Percentiles rank a stretch among this genome's conserved stretches.
These are phyloP conservation scores for Beauveria caledonica DNA, from an alignment of 2,329 filamentous ascomycete genomes.

Conservation along the genomic window DNA sequence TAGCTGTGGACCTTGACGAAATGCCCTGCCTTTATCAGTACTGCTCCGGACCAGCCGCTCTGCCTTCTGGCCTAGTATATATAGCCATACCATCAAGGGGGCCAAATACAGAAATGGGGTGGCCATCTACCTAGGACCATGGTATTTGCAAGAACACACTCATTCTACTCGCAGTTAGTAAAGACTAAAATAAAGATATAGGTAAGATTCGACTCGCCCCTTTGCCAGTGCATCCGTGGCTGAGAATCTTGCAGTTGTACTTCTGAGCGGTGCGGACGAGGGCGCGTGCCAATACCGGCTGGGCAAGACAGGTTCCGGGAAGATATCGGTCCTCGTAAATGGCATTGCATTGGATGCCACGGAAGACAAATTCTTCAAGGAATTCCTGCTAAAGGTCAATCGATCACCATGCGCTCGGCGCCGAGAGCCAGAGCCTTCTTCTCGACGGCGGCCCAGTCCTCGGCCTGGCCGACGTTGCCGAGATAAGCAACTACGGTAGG, in stretches of 20 bases:
- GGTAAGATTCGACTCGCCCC: slow-evolving; percentile 25
- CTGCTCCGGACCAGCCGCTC: no score
- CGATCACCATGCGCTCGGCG: slow-evolving; percentile 38
- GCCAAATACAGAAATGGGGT: background rate
- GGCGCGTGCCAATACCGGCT: slow-evolving; percentile 49
- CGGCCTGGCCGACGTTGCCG: slow-evolving; percentile 62
- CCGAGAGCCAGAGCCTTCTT: slow-evolving; percentile 49
- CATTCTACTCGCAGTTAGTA: slow-evolving; percentile 16
- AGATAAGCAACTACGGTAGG: slow-evolving; percentile 30
- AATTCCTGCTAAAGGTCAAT: slow-evolving; percentile 62
- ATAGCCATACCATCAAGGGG: background rate
- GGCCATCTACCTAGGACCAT: background rate
- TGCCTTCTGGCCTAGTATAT: background rate
- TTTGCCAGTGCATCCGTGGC: slow-evolving; percentile 30
- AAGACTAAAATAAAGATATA: background rate
- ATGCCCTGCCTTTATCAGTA: no score
- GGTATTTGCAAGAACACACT: slow-evolving; percentile 17
- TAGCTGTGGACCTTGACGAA: background rate
- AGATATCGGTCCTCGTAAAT: slow-evolving; percentile 50
- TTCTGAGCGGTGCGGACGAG: slow-evolving; percentile 14
- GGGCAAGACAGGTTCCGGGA: slow-evolving; percentile 49
- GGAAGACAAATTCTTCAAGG: slow-evolving; percentile 68
- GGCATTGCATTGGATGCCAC: slow-evolving; percentile 53
- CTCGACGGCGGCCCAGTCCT: slow-evolving; percentile 62
- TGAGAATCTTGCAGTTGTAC: slow-evolving; percentile 30